These are phyloP conservation scores for Wickerhamiella occidentalis DNA, from an alignment of 805 yeast genomes.

Conservation along the genomic window DNA sequence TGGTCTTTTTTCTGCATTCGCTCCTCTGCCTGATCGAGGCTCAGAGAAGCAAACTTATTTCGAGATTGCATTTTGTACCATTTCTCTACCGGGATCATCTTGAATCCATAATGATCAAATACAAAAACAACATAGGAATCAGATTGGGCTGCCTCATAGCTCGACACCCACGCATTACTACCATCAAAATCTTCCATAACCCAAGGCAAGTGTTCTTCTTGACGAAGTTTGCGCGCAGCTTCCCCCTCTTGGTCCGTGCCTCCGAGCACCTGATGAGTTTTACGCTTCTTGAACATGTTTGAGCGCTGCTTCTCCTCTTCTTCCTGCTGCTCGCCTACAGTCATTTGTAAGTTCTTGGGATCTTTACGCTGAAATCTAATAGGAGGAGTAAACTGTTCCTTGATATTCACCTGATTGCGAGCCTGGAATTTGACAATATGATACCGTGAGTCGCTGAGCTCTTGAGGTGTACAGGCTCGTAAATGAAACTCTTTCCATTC, in stretches of 20 bases:
- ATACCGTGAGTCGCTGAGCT: conserved; percentile 57
- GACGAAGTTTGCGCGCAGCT: conserved; percentile 67
- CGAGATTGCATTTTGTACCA: conserved; percentile 88
- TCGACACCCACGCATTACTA: conserved; percentile 86
- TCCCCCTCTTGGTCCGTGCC: conserved; percentile 76
- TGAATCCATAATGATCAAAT: conserved; percentile 71
- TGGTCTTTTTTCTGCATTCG: conserved; percentile 65
- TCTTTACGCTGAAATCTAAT: conserved; percentile 85
- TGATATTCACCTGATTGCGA: conserved; percentile 58
- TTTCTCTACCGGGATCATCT: conserved; percentile 89
- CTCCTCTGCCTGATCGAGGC: conserved; percentile 93
- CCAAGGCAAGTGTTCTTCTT: conserved; percentile 97
- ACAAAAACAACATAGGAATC: conserved; percentile 79
- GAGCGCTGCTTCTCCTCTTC: conserved; percentile 28
- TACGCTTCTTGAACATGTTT: conserved; percentile 43
- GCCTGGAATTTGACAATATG: conserved; percentile 76
- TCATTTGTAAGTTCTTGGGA: conserved; percentile 80
- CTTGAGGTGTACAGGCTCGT: conserved; percentile 60
- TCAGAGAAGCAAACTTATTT: conserved; percentile 83
- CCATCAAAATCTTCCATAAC: conserved; percentile 95
- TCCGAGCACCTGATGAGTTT: conserved; percentile 71
- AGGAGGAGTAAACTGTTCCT: conserved; percentile 61
- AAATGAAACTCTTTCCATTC: conserved; percentile 39
- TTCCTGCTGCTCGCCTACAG: conserved; percentile 26
- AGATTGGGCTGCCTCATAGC: conserved; percentile 81